Evolutionary conservation across 495 filamentous ascomycete species (phyloP).

Genomic region (Penicillium odoratum): DNA sequence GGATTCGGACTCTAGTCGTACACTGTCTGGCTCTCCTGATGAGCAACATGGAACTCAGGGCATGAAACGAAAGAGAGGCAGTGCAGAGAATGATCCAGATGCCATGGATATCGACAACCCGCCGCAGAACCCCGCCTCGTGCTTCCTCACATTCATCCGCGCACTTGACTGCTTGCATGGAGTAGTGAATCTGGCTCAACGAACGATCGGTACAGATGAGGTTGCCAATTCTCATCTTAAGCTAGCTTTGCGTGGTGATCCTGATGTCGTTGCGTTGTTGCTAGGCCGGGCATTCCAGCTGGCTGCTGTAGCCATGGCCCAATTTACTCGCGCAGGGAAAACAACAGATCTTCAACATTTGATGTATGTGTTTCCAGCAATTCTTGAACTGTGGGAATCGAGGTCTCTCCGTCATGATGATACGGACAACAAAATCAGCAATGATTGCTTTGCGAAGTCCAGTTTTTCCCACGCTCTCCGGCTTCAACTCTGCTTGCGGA

Average conservation of each 20-base stretch:
- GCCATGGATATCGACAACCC: slow-evolving; percentile 39
- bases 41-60: slow-evolving; percentile 40
- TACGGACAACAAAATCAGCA: slow-evolving; percentile 40
- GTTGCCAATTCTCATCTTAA: slow-evolving; percentile 54
- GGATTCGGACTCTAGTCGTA: slow-evolving; percentile 40
- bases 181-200: slow-evolving; percentile 29
- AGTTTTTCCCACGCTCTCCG: slow-evolving; percentile 43
- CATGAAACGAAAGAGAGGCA: slow-evolving; percentile 45
- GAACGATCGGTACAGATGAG: slow-evolving; percentile 30
- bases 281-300: slow-evolving; percentile 42
- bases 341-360: slow-evolving; percentile 45
- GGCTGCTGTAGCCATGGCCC: slow-evolving; percentile 35
- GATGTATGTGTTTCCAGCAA: slow-evolving; percentile 38
- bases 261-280: slow-evolving; percentile 47
- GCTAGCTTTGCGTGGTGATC: slow-evolving; percentile 48
- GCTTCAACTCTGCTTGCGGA: slow-evolving; percentile 36
- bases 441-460: slow-evolving; percentile 41
- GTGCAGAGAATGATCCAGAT: slow-evolving; percentile 34
- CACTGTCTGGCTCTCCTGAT: slow-evolving; percentile 39
- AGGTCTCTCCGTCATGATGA: slow-evolving; percentile 42
- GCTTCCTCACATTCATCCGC: slow-evolving; percentile 42
- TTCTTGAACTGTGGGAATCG: slow-evolving; percentile 48
- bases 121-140: slow-evolving; percentile 34
- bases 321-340: slow-evolving; percentile 35
- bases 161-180: slow-evolving; percentile 42